phyloP scores from a whole-genome alignment of 2,329 filamentous ascomycete species.

The Fusarium buxicola region DNA sequence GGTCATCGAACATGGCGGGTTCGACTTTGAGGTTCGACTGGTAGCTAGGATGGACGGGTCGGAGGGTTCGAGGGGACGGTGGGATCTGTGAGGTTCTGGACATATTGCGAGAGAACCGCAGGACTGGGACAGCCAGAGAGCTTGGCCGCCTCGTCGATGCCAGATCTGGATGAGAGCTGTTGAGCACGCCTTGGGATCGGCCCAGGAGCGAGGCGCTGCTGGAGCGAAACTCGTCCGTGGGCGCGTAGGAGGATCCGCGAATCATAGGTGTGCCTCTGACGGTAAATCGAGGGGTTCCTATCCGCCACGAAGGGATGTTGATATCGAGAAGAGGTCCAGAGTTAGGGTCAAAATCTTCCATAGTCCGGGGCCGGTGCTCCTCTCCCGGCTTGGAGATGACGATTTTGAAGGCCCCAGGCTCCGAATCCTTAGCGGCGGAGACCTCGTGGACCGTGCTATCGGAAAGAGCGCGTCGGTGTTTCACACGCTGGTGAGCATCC shows the following conservation, averaged over 20 bases:
- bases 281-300: constrained; percentile 86
- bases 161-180: constrained; percentile 42
- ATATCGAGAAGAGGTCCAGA: constrained; percentile 72
- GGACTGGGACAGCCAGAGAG: constrained; percentile 53
- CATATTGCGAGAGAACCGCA: constrained; percentile 46
- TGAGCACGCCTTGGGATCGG: constrained; percentile 49
- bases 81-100: constrained; percentile 44
- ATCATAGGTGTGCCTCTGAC: constrained; percentile 79
- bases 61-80: constrained; percentile 55
- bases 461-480: constrained; percentile 75
- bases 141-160: constrained; percentile 51
- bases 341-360: constrained; percentile 64
- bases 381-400: constrained; percentile 79
- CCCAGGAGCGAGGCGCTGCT: constrained; percentile 66
- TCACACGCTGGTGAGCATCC: constrained; percentile 43
- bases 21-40: constrained; percentile 66
- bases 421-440: constrained; percentile 62
- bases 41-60: constrained; percentile 59
- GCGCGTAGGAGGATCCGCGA: constrained; percentile 82
- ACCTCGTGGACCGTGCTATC: constrained; percentile 81
- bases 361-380: constrained; percentile 69
- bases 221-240: constrained; percentile 76
- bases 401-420: constrained; percentile 79
- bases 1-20: constrained; percentile 82
- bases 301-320: constrained; percentile 83